Percentiles rank a stretch among this genome's conserved stretches.
Conservation (phyloP, 306 rosid species). For the Glycyrrhiza uralensis region DNA sequence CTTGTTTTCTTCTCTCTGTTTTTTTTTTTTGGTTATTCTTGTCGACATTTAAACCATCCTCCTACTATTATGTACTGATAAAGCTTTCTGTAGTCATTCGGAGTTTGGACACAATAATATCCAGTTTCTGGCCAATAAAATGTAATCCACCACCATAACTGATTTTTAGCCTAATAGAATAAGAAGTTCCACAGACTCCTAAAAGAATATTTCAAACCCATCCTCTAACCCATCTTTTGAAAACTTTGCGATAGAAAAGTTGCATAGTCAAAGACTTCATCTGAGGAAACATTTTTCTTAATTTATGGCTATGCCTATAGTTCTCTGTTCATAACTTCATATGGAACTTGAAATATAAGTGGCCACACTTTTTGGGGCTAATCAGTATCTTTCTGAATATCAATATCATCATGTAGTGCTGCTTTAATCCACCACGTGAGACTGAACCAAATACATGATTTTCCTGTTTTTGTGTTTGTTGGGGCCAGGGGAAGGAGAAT, state of each 20-base stretch:
- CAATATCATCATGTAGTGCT: not conserved
- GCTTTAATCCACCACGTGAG: constrained; percentile 1
- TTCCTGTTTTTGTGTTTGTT: constrained; percentile 17
- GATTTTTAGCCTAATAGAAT: not conserved
- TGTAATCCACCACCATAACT: not conserved
- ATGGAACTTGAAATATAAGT: constrained; percentile 13
- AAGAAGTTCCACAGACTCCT: not conserved
- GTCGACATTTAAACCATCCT: not conserved
- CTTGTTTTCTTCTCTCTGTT: not conserved
- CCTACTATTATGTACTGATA: not conserved
- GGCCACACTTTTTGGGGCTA: constrained; percentile 1
- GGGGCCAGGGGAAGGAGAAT: not conserved
- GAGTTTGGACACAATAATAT: constrained; percentile 7
- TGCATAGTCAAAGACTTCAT: not conserved
- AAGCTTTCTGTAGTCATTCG: not conserved
- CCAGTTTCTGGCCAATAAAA: not conserved
- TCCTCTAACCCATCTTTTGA: not conserved
- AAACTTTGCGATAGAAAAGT: not conserved
- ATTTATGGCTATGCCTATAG: not conserved
- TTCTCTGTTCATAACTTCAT: not conserved
- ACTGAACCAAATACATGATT: not conserved
- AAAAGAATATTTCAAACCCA: not conserved
- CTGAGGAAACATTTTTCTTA: not conserved
- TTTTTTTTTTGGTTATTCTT: constrained; percentile 4
- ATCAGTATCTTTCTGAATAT: not conserved